These are phyloP conservation scores for Talaromyces albobiverticillius DNA, from an alignment of 2,329 filamentous ascomycete species.

Conservation along the genomic window DNA sequence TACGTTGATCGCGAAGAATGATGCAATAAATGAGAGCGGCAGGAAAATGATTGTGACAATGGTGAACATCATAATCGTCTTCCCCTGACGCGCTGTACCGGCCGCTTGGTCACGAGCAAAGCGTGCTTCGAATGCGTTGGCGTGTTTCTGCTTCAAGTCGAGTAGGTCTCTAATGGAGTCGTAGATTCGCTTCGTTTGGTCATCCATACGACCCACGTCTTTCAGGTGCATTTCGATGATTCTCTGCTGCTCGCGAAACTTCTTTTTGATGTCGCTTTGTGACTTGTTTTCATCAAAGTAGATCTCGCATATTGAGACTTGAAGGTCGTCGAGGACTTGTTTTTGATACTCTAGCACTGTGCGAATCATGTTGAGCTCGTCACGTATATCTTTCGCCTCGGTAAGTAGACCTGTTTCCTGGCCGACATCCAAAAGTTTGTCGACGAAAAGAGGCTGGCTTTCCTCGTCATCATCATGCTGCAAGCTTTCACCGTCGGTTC, in stretches of 20 bases:
- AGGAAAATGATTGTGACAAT: constrained; percentile 59
- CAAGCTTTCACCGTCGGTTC: not conserved
- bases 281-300: constrained; percentile 32
- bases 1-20: constrained; percentile 56
- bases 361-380: constrained; percentile 63
- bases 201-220: constrained; percentile 63
- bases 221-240: constrained; percentile 57
- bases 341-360: constrained; percentile 38
- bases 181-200: constrained; percentile 60
- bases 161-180: constrained; percentile 60
- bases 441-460: constrained; percentile 47
- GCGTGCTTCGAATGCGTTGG: constrained; percentile 64
- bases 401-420: constrained; percentile 60
- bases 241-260: constrained; percentile 57
- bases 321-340: constrained; percentile 33
- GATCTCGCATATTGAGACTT: constrained; percentile 35
- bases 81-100: constrained; percentile 56
- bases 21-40: constrained; percentile 54
- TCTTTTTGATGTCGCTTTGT: constrained; percentile 51
- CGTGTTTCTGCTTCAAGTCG: constrained; percentile 67
- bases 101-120: constrained; percentile 58
- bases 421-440: constrained; percentile 52
- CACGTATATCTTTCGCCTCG: constrained; percentile 65
- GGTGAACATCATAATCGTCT: constrained; percentile 59
- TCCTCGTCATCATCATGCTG: constrained; percentile 22